Conservation (phyloP, 495 filamentous ascomycete species). For the Articulospora tetracladia region DNA sequence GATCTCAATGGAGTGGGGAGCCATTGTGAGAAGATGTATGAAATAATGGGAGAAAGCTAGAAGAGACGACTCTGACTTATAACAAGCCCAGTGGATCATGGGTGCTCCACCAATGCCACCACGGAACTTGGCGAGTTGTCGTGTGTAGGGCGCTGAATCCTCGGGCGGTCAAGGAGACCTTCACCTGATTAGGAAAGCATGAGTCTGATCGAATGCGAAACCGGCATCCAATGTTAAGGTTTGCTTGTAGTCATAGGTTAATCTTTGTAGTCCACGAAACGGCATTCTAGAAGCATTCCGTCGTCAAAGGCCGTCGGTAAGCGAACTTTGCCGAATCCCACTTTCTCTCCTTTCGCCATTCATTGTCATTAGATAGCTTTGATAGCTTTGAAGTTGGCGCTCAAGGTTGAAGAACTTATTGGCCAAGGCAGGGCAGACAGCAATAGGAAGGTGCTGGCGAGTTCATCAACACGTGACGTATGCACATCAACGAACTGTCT, state of each 20-base stretch:
- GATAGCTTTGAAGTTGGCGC: background rate
- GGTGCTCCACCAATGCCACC: background rate
- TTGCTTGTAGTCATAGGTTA: constrained; percentile 12
- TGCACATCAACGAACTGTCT: no score
- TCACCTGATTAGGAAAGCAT: constrained; percentile 4
- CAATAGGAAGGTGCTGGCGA: background rate
- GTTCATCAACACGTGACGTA: no score
- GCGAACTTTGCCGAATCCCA: background rate
- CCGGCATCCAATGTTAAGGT: constrained; percentile 2
- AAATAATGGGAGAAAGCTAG: background rate
- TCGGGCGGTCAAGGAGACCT: background rate
- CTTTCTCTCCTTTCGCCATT: background rate
- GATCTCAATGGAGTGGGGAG: constrained; percentile 23
- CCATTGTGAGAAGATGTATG: constrained; percentile 18
- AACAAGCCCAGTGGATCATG: background rate
- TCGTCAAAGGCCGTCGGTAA: background rate
- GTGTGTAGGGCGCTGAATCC: background rate
- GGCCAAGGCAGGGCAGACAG: background rate
- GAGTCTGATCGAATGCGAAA: background rate
- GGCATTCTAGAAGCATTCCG: background rate
- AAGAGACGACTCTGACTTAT: constrained; percentile 1
- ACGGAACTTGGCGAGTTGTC: background rate
- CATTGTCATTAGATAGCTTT: background rate
- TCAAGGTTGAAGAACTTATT: background rate
- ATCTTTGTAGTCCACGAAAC: constrained; percentile 7